Evolutionary conservation across 805 yeast species (phyloP).

Genomic region (Blastobotrys attinorum): DNA sequence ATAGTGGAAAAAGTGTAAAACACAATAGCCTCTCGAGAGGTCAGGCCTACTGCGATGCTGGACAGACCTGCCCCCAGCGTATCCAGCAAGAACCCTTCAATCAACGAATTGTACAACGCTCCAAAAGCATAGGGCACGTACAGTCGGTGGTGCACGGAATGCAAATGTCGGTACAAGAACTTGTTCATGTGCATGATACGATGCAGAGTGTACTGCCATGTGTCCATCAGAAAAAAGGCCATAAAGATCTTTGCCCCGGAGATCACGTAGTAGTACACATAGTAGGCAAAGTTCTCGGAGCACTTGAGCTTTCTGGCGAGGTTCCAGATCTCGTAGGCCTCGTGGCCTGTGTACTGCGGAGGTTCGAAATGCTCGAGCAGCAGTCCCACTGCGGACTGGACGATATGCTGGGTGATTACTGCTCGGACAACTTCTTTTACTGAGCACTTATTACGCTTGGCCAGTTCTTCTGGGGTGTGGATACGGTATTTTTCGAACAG

Average conservation of each 20-base stretch:
- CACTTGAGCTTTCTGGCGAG: conserved; percentile 32
- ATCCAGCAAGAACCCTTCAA: conserved; percentile 89
- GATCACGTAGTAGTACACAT: conserved; percentile 54
- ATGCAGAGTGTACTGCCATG: conserved; percentile 94
- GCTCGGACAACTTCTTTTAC: conserved; percentile 65
- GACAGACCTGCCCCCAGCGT: conserved; percentile 90
- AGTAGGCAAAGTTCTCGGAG: conserved; percentile 33
- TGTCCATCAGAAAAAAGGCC: conserved; percentile 74
- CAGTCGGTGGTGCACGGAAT: conserved; percentile 88
- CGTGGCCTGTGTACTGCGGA: conserved; percentile 41
- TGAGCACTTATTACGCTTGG: conserved; percentile 66
- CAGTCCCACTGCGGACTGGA: conserved; percentile 70
- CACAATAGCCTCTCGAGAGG: conserved; percentile 68
- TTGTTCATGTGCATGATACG: conserved; percentile 81
- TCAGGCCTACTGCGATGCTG: conserved; percentile 48
- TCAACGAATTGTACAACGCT: conserved; percentile 88
- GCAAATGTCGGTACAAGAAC: conserved; percentile 68
- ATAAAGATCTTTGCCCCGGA: conserved; percentile 47
- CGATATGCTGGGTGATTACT: conserved; percentile 74
- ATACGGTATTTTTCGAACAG: conserved; percentile 79
- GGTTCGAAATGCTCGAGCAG: conserved; percentile 48
- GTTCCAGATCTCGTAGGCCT: conserved; percentile 40
- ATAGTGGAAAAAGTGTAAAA: conserved; percentile 82
- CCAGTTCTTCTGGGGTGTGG: conserved; percentile 85
- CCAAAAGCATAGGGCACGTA: conserved; percentile 97